Conservation (phyloP, 176 grass and related monocot genomes). For the Aechmea fasciata region DNA sequence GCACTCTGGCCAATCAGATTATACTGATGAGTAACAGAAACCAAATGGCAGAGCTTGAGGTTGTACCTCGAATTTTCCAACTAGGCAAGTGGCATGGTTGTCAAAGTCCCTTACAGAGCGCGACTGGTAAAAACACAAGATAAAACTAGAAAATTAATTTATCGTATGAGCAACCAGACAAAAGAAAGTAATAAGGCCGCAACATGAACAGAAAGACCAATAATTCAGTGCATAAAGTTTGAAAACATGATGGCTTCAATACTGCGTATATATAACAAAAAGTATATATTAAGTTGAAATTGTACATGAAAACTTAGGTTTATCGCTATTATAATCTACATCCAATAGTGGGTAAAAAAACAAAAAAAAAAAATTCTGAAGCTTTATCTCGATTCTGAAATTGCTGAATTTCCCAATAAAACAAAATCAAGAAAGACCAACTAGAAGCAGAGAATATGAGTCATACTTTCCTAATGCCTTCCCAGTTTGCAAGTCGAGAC, state of each 20-base stretch:
- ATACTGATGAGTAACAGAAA: background rate
- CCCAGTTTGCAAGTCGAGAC: conserved; percentile 90
- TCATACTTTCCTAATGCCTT: conserved; percentile 77
- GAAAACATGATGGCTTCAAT: background rate
- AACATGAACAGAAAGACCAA: too few species aligned
- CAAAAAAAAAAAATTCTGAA: background rate
- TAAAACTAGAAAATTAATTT: conserved; percentile 15
- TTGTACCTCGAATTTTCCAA: conserved; percentile 85
- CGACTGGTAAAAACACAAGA: conserved; percentile 49
- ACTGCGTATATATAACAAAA: background rate
- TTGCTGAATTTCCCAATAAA: background rate
- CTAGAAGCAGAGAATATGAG: conserved; percentile 6
- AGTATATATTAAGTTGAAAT: background rate
- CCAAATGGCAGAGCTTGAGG: background rate
- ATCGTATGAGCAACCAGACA: background rate
- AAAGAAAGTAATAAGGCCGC: background rate
- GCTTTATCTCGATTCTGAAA: too few species aligned
- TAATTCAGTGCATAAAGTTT: too few species aligned
- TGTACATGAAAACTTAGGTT: background rate
- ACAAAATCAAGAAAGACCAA: background rate
- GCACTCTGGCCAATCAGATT: background rate
- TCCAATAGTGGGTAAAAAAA: background rate
- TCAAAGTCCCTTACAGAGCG: conserved; percentile 86
- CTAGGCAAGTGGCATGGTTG: conserved; percentile 68
- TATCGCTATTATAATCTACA: background rate